Conservation (phyloP, 805 yeast species). For the Scheffersomyces lignosus region DNA sequence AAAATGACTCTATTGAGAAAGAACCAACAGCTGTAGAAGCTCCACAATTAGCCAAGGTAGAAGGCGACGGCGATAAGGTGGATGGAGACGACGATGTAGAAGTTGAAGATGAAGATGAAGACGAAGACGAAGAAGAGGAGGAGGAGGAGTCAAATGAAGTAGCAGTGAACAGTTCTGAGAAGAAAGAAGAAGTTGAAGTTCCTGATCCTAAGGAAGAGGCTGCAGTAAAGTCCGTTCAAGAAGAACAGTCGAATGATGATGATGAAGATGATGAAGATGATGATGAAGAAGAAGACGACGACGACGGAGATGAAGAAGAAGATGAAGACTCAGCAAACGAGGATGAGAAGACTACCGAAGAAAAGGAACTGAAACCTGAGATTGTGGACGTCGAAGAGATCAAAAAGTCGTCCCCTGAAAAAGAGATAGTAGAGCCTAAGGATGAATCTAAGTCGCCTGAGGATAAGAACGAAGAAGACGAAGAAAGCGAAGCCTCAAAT, state of each 20-base stretch:
- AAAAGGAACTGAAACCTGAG: slow-evolving; percentile 2
- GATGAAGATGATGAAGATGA: not conserved
- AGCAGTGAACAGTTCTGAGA: slow-evolving; percentile 8
- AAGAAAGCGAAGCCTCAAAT: slow-evolving; percentile 4
- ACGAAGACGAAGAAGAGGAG: slow-evolving; percentile 5
- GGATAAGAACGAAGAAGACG: slow-evolving; percentile 2
- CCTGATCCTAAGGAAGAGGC: slow-evolving; percentile 8
- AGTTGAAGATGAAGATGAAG: slow-evolving; percentile 6
- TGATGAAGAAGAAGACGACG: slow-evolving; percentile 5
- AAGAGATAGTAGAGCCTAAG: not conserved
- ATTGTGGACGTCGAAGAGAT: slow-evolving; percentile 6
- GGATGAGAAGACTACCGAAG: slow-evolving; percentile 1
- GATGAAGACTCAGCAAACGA: not conserved
- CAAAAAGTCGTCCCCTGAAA: not conserved
- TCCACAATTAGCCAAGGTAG: no score
- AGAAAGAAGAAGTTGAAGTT: slow-evolving; percentile 10
- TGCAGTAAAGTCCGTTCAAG: slow-evolving; percentile 3
- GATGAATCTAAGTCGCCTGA: not conserved
- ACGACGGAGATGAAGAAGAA: slow-evolving; percentile 1
- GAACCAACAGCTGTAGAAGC: slow-evolving; percentile 2
- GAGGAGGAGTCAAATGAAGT: slow-evolving; percentile 2
- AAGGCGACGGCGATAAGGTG: not conserved
- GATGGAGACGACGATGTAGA: slow-evolving; percentile 9
- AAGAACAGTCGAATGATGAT: slow-evolving; percentile 7
- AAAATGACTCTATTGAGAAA: slow-evolving; percentile 4